Base-by-base conservation (phyloP, 108 stramenopile genomes). In the Skeletonema tropicum region DNA sequence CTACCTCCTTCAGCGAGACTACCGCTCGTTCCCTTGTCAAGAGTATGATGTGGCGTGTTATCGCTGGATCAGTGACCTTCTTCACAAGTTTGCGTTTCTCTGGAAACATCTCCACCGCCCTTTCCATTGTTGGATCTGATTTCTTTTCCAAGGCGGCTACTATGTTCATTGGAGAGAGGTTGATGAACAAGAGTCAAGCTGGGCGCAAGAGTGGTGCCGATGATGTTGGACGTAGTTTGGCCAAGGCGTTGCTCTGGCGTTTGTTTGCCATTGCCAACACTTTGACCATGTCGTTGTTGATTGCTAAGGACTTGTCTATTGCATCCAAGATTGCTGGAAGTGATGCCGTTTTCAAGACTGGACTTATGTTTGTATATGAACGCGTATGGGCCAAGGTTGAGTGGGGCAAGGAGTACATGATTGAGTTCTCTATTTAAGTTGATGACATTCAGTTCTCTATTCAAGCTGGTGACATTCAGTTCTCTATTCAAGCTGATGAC, bases 291-390 rank as follows among this genome's bases (percentile, higher is more conserved):
- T 91, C 90, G 15, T 80, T 90, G 55, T 87, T 97, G 68, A 85
- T 95, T 81, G 71, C 88, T 73, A 89, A 93, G 85, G 87, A 94
- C 75, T 66, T 94, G 32, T 73, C 55, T 57, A 82, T 96, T 64
- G 98, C 97, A 9, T 85, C 86, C 4, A 97, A 97, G 75, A 96
- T 98, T 82, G 98, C 98, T 14, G 86, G 89, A 61, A 81, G 83
- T 10, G 98, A 98, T 85, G 95, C 97, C 23, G 69, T 97, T 52
- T 90, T 97, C 85, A 98, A 97, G 92, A 98, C 97, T 26, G 88
- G 83, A 12, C 89, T 95, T 70, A 97, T 97, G 94, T 92, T 91
- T 83, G 76, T 89, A 45, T 97, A 94, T 69, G 96, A 97, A 76
- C 90, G 93, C 19, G 85, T 85, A 12, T 97, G 96, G 96, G 94